Evolutionary conservation across 768 basidiomycete species (phyloP).

Genomic region (Auriscalpium microsporum): DNA sequence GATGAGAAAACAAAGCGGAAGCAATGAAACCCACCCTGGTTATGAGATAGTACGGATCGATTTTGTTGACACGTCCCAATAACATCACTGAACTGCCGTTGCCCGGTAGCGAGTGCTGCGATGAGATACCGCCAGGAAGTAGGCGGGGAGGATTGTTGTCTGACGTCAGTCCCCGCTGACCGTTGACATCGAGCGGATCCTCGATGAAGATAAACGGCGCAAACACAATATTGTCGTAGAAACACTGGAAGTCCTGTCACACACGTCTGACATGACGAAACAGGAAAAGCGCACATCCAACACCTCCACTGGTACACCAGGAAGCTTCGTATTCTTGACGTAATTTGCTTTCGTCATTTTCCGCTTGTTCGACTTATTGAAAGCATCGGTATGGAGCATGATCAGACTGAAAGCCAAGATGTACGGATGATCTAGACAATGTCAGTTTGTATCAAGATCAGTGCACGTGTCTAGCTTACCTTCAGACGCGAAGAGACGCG

Average conservation of each 20-base stretch:
- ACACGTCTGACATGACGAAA: background rate
- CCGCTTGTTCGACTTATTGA: constrained; percentile 94
- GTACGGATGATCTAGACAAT: constrained; percentile 77
- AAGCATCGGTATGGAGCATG: constrained; percentile 97
- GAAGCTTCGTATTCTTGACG: constrained; percentile 82
- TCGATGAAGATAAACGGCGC: constrained; percentile 97
- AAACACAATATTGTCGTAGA: constrained; percentile 94
- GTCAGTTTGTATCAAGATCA: background rate
- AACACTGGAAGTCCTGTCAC: constrained; percentile 46
- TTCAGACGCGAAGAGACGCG: constrained; percentile 64
- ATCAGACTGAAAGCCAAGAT: constrained; percentile 95
- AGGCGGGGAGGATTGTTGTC: constrained; percentile 33
- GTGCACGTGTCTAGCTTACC: constrained; percentile 35
- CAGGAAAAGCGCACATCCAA: constrained; percentile 57
- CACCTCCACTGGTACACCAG: constrained; percentile 74
- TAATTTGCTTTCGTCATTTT: constrained; percentile 98
- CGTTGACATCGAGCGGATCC: constrained; percentile 69
- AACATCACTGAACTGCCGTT: constrained; percentile 29
- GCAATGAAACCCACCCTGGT: constrained; percentile 46
- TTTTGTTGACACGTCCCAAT: constrained; percentile 53
- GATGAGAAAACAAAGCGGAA: background rate
- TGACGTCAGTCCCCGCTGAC: constrained; percentile 37
- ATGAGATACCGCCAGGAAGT: constrained; percentile 29
- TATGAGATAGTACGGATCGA: constrained; percentile 92
- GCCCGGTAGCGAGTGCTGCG: constrained; percentile 19